Conservation (phyloP, 2,329 filamentous ascomycete genomes). For the Penicillium paneum region DNA sequence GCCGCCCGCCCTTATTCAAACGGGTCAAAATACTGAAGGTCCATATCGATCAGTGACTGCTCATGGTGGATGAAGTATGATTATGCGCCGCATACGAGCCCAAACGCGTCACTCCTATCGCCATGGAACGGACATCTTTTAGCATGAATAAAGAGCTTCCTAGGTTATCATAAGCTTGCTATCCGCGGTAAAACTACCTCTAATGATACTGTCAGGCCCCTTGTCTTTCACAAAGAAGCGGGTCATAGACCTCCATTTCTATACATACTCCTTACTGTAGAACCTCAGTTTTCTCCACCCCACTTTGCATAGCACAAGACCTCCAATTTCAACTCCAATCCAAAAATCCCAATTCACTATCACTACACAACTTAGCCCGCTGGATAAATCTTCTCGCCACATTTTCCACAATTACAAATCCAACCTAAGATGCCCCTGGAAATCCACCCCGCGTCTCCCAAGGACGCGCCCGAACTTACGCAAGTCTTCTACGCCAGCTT, state of each 20-base stretch:
- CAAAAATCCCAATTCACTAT: not conserved
- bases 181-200: not conserved
- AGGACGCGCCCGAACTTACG: conserved; percentile 19
- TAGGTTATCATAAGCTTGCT: not conserved
- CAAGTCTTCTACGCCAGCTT: conserved; percentile 26
- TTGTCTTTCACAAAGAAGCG: too few relatives aligned
- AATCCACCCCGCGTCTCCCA: conserved; percentile 10
- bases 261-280: too few relatives aligned
- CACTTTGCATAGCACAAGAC: not conserved
- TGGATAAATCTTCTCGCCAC: too few relatives aligned
- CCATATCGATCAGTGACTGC: too few relatives aligned
- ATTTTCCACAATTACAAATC: not conserved
- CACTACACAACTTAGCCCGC: not conserved
- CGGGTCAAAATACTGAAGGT: too few relatives aligned
- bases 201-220: too few relatives aligned
- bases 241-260: too few relatives aligned
- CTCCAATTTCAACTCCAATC: not conserved
- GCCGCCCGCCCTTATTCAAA: too few relatives aligned
- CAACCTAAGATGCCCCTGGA: conserved; percentile 16
- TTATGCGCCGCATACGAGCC: not conserved
- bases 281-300: not conserved
- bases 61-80: too few relatives aligned
- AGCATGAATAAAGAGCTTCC: not conserved
- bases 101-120: too few relatives aligned
- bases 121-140: not conserved